A percentile compares a stretch with the other conserved stretches of the same genome.
phyloP scores from a whole-genome alignment of 73 alveolate species.

The Blepharisma stoltei region DNA sequence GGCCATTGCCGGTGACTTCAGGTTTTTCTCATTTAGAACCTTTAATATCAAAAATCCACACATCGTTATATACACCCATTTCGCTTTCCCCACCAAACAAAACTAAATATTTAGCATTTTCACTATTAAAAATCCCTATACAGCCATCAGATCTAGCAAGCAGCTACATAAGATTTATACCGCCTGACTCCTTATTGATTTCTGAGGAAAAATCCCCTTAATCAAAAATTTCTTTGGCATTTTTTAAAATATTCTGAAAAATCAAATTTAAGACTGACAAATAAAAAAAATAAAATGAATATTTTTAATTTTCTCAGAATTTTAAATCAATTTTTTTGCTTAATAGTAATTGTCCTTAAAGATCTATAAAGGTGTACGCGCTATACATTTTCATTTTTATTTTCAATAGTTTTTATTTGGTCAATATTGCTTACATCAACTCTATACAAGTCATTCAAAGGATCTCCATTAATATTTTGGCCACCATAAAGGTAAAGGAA shows the following conservation, averaged over 20 bases:
- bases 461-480: background rate
- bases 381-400: too few species aligned
- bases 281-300: too few species aligned
- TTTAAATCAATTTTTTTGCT: too few species aligned
- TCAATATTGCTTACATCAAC: background rate
- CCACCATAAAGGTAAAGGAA: conserved; percentile 2
- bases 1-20: background rate
- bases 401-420: background rate
- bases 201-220: too few species aligned
- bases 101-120: background rate
- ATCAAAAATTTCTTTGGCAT: background rate
- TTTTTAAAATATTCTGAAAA: too few species aligned
- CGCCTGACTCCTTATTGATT: too few species aligned
- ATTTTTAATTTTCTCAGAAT: too few species aligned
- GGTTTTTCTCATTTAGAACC: background rate
- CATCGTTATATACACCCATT: background rate
- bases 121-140: background rate
- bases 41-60: conserved; percentile 14
- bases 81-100: background rate
- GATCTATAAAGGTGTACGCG: too few species aligned
- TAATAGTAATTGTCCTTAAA: too few species aligned
- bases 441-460: background rate
- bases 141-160: background rate
- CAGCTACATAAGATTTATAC: background rate
- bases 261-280: too few species aligned